These are phyloP conservation scores for Arthrobotrys sinensis DNA, from an alignment of 2,329 filamentous ascomycete genomes.

Conservation along the genomic window DNA sequence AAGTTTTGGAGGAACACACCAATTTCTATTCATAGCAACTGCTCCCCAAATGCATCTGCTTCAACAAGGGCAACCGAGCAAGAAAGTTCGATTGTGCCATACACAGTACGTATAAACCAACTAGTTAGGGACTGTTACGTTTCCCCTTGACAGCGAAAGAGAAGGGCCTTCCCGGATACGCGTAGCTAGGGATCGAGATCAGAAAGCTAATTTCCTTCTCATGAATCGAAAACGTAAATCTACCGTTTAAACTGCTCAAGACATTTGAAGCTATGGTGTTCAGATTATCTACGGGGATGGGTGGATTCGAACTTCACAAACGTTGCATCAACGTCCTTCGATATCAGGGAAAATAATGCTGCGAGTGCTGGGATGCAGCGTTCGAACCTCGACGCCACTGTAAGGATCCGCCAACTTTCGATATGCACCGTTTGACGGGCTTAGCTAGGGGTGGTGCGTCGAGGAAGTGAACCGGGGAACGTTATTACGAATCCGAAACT, in stretches of 20 bases:
- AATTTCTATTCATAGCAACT: slow-evolving; percentile 53
- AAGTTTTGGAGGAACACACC: slow-evolving; percentile 37
- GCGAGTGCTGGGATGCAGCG: slow-evolving; percentile 47
- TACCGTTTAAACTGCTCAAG: slow-evolving; percentile 10
- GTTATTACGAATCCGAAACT: slow-evolving; percentile 58
- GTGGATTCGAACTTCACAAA: slow-evolving; percentile 37
- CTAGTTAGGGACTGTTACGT: slow-evolving; percentile 9
- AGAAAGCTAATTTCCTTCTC: slow-evolving; percentile 22
- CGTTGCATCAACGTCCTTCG: slow-evolving; percentile 43
- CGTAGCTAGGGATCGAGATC: not conserved
- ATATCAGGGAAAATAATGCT: slow-evolving; percentile 46
- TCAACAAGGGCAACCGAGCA: slow-evolving; percentile 38
- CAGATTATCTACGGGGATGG: slow-evolving; percentile 37
- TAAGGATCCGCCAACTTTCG: slow-evolving; percentile 48
- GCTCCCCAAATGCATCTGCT: slow-evolving; percentile 15
- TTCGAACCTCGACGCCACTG: slow-evolving; percentile 43
- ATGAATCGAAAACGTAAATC: slow-evolving; percentile 50
- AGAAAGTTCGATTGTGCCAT: slow-evolving; percentile 24
- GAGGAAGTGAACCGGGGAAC: slow-evolving; percentile 47
- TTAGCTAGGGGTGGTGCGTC: slow-evolving; percentile 33
- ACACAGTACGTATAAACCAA: slow-evolving; percentile 1
- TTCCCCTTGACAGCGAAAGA: slow-evolving; percentile 6
- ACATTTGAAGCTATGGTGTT: slow-evolving; percentile 38
- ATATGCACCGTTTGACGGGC: slow-evolving; percentile 56
- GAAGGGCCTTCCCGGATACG: not conserved